Base-by-base conservation (phyloP, 129 eudicot species). In the Centrapalus pauciflorus region DNA sequence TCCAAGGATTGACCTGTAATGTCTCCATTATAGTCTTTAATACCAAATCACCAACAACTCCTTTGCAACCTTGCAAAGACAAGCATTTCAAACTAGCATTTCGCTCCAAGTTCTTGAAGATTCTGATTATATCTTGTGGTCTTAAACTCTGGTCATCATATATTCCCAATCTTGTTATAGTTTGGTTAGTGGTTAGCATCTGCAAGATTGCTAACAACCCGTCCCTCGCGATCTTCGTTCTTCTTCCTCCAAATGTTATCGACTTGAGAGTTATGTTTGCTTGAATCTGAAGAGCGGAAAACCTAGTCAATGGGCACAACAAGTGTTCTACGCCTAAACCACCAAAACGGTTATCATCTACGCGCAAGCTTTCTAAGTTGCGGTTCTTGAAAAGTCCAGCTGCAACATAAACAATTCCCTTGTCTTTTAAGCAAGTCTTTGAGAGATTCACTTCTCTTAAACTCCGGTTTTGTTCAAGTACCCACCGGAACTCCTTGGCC, bases 401-500 rank as follows among this genome's bases (percentile, higher is more conserved):
- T 48, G 96, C 87, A 41, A 88, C 74, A 40, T 92, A 91, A 34
- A 92, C 89, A 35, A 88, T 83, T 20, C 95, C 96, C 57, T 92
- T 88, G 79, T 92, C 82, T 79, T 88, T 85, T 16, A 92, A 74
- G 49, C 80, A 46, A 0, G 96, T 85, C 59, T 75, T 88, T 1
- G 96, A 72, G 73, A 92, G 79, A 20, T 83, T 81, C 3, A 88
- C 88, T 77, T 87, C 95, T 58, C 69, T 85, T 28, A 88, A 69
- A 74, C 68, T 92, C 51, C 76, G 76, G 63, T 92, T 92, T 67
- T 88, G 98, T 67, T 92, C 98, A 37, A 92, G 68, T 55, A 85
- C 95, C 87, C 85, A 85, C 11, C 98, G 81, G 59, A 92, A 83
- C 69, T 92, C 95, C 76, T 72, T 88, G 0, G 98, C 98, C 95